phyloP scores from a whole-genome alignment of 768 basidiomycete species.

The Tricholoma bakamatsutake region DNA sequence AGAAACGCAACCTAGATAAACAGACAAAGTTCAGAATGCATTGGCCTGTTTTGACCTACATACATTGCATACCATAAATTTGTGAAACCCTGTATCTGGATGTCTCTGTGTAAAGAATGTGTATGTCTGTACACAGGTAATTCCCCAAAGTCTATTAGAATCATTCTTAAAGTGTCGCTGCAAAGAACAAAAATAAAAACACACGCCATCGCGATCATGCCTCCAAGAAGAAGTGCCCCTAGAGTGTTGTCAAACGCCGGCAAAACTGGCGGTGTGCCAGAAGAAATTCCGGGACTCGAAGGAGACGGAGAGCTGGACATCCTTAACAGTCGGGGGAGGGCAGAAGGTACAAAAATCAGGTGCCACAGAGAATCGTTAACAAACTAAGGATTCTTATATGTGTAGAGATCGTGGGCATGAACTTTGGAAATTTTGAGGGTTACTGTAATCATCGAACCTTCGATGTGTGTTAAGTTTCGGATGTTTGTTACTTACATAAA shows the following conservation, averaged over 20 bases:
- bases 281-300: neutral
- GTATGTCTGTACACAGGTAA: conserved; percentile 50
- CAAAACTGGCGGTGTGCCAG: conserved; percentile 1
- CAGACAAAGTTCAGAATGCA: neutral
- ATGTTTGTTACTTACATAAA: neutral
- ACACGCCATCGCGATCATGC: conserved; percentile 48
- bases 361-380: neutral
- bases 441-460: too few species aligned
- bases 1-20: conserved; percentile 26
- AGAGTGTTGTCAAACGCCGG: conserved; percentile 43
- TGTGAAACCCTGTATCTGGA: conserved; percentile 28
- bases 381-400: neutral
- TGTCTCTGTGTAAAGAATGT: conserved; percentile 39
- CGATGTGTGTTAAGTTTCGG: too few species aligned
- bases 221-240: conserved; percentile 50
- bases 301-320: conserved; percentile 12
- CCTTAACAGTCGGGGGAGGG: neutral
- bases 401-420: neutral
- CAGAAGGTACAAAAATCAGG: neutral
- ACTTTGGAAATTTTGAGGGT: neutral
- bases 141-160: conserved; percentile 48
- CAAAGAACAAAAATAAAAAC: conserved; percentile 13
- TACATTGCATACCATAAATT: conserved; percentile 26
- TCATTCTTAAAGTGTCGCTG: too few species aligned
- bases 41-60: neutral